Percentiles rank a stretch among this genome's conserved stretches.
Conservation (phyloP, 192 early-diverging fungal species). For the Lunasporangiospora selenospora region DNA sequence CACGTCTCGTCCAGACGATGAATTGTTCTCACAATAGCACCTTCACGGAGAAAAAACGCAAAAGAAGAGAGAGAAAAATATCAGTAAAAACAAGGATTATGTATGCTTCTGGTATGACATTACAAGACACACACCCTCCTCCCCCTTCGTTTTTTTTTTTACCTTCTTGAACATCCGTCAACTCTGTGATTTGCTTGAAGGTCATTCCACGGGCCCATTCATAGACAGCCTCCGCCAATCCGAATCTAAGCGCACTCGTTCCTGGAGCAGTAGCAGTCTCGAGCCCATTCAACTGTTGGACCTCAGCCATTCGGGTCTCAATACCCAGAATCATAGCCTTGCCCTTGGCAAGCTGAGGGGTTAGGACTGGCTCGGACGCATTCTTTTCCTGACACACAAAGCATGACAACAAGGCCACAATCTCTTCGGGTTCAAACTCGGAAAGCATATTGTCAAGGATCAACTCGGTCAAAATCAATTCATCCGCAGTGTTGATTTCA, state of each 20-base stretch:
- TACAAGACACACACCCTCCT: background rate
- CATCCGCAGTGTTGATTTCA: constrained; percentile 97
- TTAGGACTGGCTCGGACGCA: constrained; percentile 66
- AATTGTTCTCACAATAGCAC: constrained; percentile 94
- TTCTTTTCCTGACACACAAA: constrained; percentile 97
- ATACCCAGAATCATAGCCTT: constrained; percentile 73
- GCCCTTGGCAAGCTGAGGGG: constrained; percentile 66
- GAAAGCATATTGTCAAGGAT: constrained; percentile 93
- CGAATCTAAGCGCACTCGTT: constrained; percentile 68
- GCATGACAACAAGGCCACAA: constrained; percentile 89
- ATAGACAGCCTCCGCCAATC: constrained; percentile 95
- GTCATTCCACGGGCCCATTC: constrained; percentile 96
- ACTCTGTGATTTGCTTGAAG: constrained; percentile 90
- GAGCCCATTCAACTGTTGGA: constrained; percentile 78
- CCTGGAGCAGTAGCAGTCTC: constrained; percentile 27
- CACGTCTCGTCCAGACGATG: constrained; percentile 93
- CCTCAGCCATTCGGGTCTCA: constrained; percentile 70
- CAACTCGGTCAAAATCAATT: constrained; percentile 92
- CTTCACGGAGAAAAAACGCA: constrained; percentile 30
- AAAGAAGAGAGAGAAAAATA: background rate
- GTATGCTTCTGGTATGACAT: background rate
- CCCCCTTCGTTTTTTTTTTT: background rate
- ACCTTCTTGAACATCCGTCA: constrained; percentile 96
- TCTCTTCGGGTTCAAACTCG: constrained; percentile 90
- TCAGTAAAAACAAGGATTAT: background rate